A percentile compares a stretch with the other conserved stretches of the same genome.
Conservation (phyloP, 805 yeast genomes). For the Yarrowia sp. region DNA sequence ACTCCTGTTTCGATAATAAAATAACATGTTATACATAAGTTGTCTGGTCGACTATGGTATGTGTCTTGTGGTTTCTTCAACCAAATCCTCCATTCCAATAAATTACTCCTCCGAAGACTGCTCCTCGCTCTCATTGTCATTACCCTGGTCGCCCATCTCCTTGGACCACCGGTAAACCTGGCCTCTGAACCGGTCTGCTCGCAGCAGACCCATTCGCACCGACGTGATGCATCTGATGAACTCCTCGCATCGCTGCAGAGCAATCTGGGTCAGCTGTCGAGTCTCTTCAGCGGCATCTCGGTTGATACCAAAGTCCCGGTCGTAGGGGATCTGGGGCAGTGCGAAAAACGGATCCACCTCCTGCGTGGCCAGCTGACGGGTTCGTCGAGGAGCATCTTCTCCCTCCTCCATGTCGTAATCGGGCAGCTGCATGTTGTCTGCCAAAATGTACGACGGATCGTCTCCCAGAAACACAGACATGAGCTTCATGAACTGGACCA, state of each 20-base stretch:
- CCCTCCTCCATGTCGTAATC: conserved; percentile 45
- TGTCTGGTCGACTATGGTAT: too few relatives aligned
- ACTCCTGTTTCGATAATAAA: too few relatives aligned
- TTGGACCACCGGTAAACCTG: conserved; percentile 78
- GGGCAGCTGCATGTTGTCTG: conserved; percentile 63
- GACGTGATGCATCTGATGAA: conserved; percentile 74
- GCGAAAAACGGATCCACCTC: conserved; percentile 65
- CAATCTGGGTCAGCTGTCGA: conserved; percentile 71
- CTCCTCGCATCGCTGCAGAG: conserved; percentile 80
- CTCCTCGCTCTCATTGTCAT: conserved; percentile 43
- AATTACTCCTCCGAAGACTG: conserved; percentile 35
- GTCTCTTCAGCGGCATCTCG: conserved; percentile 64
- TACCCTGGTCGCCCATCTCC: conserved; percentile 71
- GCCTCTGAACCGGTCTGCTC: conserved; percentile 72
- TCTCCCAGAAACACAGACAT: conserved; percentile 84
- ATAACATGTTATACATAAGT: too few relatives aligned
- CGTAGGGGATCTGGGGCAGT: conserved; percentile 50
- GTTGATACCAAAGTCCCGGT: conserved; percentile 52
- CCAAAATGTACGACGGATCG: conserved; percentile 66
- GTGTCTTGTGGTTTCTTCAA: too few relatives aligned
- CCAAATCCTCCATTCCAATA: not conserved
- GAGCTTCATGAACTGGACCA: conserved; percentile 66
- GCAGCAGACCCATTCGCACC: conserved; percentile 69
- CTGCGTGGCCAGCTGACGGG: conserved; percentile 35
- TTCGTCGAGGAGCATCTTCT: conserved; percentile 32